Evolutionary conservation across 345 rosid genomes (phyloP), one percentile per base, ranked within the genome.

Genomic region (Erysimum cheiranthoides): DNA sequence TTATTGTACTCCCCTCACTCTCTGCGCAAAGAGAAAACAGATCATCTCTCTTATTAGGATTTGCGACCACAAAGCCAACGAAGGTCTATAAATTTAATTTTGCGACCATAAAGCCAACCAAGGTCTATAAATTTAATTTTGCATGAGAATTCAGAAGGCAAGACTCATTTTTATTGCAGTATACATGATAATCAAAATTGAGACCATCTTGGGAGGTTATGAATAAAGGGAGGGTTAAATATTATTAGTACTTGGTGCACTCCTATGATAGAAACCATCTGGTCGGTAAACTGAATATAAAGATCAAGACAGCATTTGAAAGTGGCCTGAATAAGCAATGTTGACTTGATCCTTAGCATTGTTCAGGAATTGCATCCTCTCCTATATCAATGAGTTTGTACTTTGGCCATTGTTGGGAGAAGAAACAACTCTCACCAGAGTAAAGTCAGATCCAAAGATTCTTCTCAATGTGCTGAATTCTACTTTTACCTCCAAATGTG

Each of bases 401-500:
- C 27, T 52, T 38, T 52, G 27, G 12, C 42, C 8, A 11, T 9
- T 3, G 12, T 56, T 28, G 12, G 28, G 53, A 42, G 30, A 54
- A 38, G 47, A 36, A 17, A 47, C 27, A 63, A 63, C 28, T 46
- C 28, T 46, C 16, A 18, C 42, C 42, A 46, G 49, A 10, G 30
- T 40, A 68, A 25, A 68, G 30, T 28, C 8, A 28, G 47, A 69
- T 42, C 18, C 53, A 56, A 51, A 52, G 34, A 17, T 63, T 73
- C 70, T 40, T 63, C 35, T 17, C 54, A 13, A 42, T 63, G 17
- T 32, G 9, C 65, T 57, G 14, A 47, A 35, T 36, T 50, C 46
- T 60, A 60, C 49, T 21, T 63, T 42, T 53, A 45, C 43, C 47
- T 73, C n/a, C 61, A 38, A 21, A 43, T 73, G 18, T 10, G 62